Evolutionary conservation across 331 rosid species (phyloP), one percentile per base, ranked within the genome.

Genomic region (Malus hybrid): DNA sequence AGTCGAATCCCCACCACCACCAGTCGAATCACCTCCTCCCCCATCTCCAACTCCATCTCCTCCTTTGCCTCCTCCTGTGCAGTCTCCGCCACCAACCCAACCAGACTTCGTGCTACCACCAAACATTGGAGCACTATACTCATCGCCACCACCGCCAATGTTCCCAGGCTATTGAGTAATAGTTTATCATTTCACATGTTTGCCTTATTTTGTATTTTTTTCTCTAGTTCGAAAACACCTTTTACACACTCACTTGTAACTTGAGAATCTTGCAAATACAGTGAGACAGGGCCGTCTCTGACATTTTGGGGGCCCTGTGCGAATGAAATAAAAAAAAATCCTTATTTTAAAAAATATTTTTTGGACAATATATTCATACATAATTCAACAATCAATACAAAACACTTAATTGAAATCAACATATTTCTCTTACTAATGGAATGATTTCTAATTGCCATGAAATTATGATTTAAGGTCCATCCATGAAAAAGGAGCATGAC

Each of bases 71-170:
- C 39, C 70, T 44, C 71, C 65, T 7, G 28, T 31, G 9, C 39
- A 22, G 10, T 54, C 78, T 64, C 22, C 78, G 5, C 86, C 86
- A 36, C 76, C 76, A 33, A 31, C 7, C 67, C 81, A 67, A 0
- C 83, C 69, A 0, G 89, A 85, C 10, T 15, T 83, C 4, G 1
- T 67, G 28, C 74, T 88, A 2, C 93, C 91, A 31, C 89, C 91
- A 73, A 5, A 5, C 70, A 54, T 80, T 4, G 91, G 96, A 10
- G 18, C 88, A 32, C 75, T 75, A 6, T 86, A 90, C 76, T 61
- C 32, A 0, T 88, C 93, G 6, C 91, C 96, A 13, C 96, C 93
- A 22, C 90, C 91, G 0, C 93, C 93, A 18, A 56, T 76, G 55
- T 76, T 86, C 76, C 65, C 27, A 11, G 90, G 91, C 54, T 88